A percentile compares a stretch with the other conserved stretches of the same genome.
Conservation (phyloP, 192 early-diverging fungal species). For the Jimgerdemannia flammicorona region DNA sequence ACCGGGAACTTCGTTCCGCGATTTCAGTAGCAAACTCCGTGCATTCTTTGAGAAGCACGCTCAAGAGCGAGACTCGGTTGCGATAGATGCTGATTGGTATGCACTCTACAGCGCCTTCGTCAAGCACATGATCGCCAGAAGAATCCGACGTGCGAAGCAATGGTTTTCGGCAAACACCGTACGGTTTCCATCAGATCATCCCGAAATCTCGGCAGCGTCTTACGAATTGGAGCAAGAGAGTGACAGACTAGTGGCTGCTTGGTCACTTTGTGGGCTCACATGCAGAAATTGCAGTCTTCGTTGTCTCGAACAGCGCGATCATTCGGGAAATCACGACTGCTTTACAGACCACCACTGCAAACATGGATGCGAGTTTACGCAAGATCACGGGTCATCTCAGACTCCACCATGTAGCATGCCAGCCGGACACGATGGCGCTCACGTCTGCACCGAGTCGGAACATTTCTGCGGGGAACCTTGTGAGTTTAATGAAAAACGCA, state of each 20-base stretch:
- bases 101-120: neutral
- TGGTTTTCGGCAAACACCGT: constrained; percentile 3
- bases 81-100: constrained; percentile 7
- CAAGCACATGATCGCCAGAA: constrained; percentile 1
- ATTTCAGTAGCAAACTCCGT: neutral
- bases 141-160: constrained; percentile 2
- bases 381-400: constrained; percentile 5
- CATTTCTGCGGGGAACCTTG: neutral
- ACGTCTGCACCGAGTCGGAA: neutral
- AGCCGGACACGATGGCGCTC: neutral
- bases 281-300: neutral
- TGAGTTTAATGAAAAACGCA: neutral
- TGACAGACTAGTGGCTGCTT: neutral
- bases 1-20: neutral
- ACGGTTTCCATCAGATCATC: neutral
- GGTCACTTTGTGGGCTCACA: neutral
- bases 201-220: neutral
- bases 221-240: neutral
- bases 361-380: constrained; percentile 8
- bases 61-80: constrained; percentile 5
- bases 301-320: neutral
- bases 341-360: neutral
- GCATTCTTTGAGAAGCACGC: neutral
- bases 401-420: constrained; percentile 12
- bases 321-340: constrained; percentile 4